A percentile compares a stretch with the other conserved stretches of the same genome.
Evolutionary conservation across 2,329 filamentous ascomycete genomes (phyloP).

Genomic region (Calonectria crousiana): DNA sequence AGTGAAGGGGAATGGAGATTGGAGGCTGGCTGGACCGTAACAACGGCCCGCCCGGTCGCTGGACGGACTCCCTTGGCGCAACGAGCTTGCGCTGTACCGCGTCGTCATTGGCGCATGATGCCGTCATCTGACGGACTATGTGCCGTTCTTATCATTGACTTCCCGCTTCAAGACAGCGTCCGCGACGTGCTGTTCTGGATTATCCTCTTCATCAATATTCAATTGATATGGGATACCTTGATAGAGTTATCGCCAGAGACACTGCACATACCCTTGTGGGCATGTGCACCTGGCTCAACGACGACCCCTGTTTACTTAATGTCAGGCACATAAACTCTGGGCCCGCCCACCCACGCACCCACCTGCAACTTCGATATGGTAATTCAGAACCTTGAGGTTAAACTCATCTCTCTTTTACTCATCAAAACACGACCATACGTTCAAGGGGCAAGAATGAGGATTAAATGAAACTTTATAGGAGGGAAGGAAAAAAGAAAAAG

Average conservation of each 20-base stretch:
- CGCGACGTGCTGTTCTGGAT: too few relatives aligned
- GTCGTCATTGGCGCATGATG: not conserved
- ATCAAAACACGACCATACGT: not conserved
- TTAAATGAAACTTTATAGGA: not conserved
- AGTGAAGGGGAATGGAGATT: not conserved
- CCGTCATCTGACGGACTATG: not conserved
- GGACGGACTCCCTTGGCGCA: not conserved
- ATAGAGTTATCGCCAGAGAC: not conserved
- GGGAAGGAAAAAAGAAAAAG: not conserved
- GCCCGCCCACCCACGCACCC: not conserved
- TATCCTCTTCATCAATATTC: not conserved
- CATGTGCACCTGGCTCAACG: not conserved
- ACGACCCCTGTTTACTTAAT: not conserved
- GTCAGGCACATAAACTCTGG: constrained; percentile 2
- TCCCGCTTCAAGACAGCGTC: not conserved
- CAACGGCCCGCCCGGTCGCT: not conserved
- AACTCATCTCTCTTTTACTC: not conserved
- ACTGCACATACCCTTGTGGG: not conserved
- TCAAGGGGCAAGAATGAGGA: not conserved
- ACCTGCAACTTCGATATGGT: not conserved
- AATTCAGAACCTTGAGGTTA: not conserved
- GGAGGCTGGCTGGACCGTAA: constrained; percentile 2
- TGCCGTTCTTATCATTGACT: not conserved
- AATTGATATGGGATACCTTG: not conserved
- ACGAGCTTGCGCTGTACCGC: not conserved